Evolutionary conservation across 805 yeast species (phyloP), one percentile per base, ranked within the genome.

Genomic region (Blastobotrys terrestris): DNA sequence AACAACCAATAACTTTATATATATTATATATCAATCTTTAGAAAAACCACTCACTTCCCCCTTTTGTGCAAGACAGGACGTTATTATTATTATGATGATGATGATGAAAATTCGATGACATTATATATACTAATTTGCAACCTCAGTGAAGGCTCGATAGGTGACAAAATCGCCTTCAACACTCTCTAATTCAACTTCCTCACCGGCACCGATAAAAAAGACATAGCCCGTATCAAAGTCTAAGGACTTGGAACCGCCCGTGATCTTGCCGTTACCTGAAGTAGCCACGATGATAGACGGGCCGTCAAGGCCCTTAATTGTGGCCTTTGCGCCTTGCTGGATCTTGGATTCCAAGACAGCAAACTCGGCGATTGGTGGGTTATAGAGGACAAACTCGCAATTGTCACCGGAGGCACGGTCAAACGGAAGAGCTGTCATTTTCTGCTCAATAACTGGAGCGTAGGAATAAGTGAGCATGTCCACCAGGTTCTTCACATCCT

Each of bases 351-450:
- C 90, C 64, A 94, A 77, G n/a, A 94, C 97, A 3, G 96, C 78
- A 65, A 94, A 94, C 75, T 94, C 99, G 57, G 84, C 95, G 66
- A 94, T 94, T 54, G 99, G 99, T 35, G 99, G 99, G 68, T 94
- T 86, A 71, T 84, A 94, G 60, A 91, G 72, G 66, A 13, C 56
- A 45, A 55, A 55, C 51, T 59, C 46, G 40, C 63, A 62, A 22
- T 52, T 52, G 19, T 53, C 60, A 18, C 76, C 76, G 1, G 54
- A 40, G 7, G 72, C 71, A 4, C 66, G 59, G 47, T 73, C 65
- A 61, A 84, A 85, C 14, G 72, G 57, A 58, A 72, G 69, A 26
- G 87, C 80, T 46, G 80, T 79, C 94, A 92, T 87, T 72, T 89
- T 90, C 75, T 94, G 99, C 67, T 90, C 90, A 60, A 83, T 90